A percentile compares a stretch with the other conserved stretches of the same genome.
These are phyloP conservation scores for Yamadazyma aaseri DNA, from an alignment of 1,139 yeast species.

Conservation along the genomic window DNA sequence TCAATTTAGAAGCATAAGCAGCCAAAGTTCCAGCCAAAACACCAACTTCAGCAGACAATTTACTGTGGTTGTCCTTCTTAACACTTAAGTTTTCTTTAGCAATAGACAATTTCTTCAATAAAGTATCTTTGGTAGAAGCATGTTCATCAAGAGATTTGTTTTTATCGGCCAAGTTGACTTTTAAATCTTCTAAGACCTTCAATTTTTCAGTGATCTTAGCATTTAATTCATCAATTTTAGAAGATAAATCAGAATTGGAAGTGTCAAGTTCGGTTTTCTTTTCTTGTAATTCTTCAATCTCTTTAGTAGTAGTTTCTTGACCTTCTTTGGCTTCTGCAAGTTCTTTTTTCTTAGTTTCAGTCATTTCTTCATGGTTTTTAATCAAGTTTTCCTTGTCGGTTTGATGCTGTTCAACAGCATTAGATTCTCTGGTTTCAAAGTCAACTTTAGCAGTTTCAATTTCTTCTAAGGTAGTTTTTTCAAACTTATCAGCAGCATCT, in stretches of 20 bases:
- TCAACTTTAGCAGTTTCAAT: conserved; percentile 48
- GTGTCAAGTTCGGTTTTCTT: conserved; percentile 42
- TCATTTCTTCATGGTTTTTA: conserved; percentile 47
- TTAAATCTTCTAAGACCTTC: conserved; percentile 39
- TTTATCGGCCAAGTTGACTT: conserved; percentile 41
- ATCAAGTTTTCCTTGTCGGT: conserved; percentile 44
- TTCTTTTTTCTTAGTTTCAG: conserved; percentile 48
- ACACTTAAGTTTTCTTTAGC: conserved; percentile 34
- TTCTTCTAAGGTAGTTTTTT: conserved; percentile 38
- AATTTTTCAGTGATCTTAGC: conserved; percentile 40
- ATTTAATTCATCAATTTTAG: conserved; percentile 43
- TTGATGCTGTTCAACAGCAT: conserved; percentile 48
- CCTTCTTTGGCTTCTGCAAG: conserved; percentile 46
- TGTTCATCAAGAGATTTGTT: conserved; percentile 37
- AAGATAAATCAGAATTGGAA: conserved; percentile 42
- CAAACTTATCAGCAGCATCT: conserved; percentile 34
- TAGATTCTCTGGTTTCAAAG: conserved; percentile 44
- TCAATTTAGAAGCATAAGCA: conserved; percentile 46
- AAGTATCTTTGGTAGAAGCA: conserved; percentile 38
- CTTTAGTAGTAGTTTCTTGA: conserved; percentile 47
- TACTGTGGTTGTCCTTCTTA: conserved; percentile 38
- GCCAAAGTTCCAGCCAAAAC: conserved; percentile 42
- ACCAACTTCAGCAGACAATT: conserved; percentile 45
- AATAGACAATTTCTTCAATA: conserved; percentile 35
- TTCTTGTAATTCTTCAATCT: conserved; percentile 44